phyloP scores from a whole-genome alignment of 495 filamentous ascomycete species.

The Cenococcum geophilum region DNA sequence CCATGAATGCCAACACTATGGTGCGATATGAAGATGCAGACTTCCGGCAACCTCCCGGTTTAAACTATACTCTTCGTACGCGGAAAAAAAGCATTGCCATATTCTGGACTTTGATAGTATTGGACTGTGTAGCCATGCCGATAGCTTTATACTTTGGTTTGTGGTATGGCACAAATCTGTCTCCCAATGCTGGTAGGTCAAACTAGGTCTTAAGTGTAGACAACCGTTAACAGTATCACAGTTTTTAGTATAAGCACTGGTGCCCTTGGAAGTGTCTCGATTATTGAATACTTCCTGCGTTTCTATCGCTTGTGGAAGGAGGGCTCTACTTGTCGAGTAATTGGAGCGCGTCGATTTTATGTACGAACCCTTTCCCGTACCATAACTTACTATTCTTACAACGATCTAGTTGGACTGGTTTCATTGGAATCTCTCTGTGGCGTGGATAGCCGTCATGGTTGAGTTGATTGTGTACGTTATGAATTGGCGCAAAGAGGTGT shows the following conservation, averaged over 20 bases:
- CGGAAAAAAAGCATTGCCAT: conserved; percentile 50
- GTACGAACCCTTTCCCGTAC: conserved; percentile 14
- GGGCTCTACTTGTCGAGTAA: conserved; percentile 47
- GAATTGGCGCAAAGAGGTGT: conserved; percentile 16
- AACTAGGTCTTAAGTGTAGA: not conserved
- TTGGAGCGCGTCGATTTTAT: conserved; percentile 49
- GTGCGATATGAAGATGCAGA: conserved; percentile 29
- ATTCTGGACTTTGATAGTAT: conserved; percentile 54
- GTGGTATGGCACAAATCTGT: conserved; percentile 51
- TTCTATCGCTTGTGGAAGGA: conserved; percentile 41
- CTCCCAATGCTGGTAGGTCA: conserved; percentile 49
- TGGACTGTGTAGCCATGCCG: conserved; percentile 51
- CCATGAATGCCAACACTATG: conserved; percentile 25
- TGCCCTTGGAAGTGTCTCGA: conserved; percentile 51
- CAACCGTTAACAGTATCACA: conserved; percentile 12
- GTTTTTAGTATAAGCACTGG: conserved; percentile 57
- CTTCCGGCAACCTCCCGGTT: conserved; percentile 44
- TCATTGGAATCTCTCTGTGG: conserved; percentile 56
- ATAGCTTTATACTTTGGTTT: conserved; percentile 53
- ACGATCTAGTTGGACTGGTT: conserved; percentile 52
- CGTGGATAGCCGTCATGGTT: conserved; percentile 43
- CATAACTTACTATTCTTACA: not conserved
- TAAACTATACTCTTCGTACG: conserved; percentile 52
- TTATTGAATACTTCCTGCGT: conserved; percentile 51
- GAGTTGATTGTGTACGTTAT: conserved; percentile 48